Conservation (phyloP, 1,284 basidiomycete species). For the Puccinia hordei region DNA sequence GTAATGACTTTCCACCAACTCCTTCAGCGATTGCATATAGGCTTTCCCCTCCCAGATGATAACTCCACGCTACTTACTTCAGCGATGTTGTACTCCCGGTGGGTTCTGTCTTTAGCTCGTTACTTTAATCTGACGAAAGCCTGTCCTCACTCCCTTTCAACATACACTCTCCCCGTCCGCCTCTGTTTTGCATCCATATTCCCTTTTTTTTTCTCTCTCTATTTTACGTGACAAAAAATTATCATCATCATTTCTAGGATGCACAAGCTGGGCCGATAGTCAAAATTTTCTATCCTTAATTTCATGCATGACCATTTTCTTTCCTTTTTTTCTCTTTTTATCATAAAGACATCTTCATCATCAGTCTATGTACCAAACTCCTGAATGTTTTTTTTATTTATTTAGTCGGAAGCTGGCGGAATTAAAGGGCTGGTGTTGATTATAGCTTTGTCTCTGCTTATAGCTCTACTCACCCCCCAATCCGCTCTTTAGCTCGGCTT, state of each 20-base stretch:
- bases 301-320: conserved; percentile 29
- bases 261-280: conserved; percentile 44
- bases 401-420: conserved; percentile 19
- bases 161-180: background rate
- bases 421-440: conserved; percentile 44
- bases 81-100: conserved; percentile 32
- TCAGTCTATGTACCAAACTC: conserved; percentile 35
- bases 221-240: conserved; percentile 21
- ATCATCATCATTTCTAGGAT: conserved; percentile 22
- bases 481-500: conserved; percentile 38
- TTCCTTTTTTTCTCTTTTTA: conserved; percentile 26
- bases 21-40: conserved; percentile 4
- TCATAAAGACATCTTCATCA: conserved; percentile 45
- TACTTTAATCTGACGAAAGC: conserved; percentile 6
- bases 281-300: conserved; percentile 47
- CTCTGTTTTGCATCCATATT: background rate
- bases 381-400: conserved; percentile 29
- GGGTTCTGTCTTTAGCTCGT: conserved; percentile 27
- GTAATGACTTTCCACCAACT: conserved; percentile 31
- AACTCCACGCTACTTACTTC: conserved; percentile 23
- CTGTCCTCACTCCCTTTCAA: conserved; percentile 8
- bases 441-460: conserved; percentile 26
- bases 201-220: background rate
- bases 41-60: conserved; percentile 26
- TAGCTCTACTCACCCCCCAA: conserved; percentile 36